Evolutionary conservation across 1,139 yeast genomes (phyloP).

Genomic region (Yamadazyma epiphylla): DNA sequence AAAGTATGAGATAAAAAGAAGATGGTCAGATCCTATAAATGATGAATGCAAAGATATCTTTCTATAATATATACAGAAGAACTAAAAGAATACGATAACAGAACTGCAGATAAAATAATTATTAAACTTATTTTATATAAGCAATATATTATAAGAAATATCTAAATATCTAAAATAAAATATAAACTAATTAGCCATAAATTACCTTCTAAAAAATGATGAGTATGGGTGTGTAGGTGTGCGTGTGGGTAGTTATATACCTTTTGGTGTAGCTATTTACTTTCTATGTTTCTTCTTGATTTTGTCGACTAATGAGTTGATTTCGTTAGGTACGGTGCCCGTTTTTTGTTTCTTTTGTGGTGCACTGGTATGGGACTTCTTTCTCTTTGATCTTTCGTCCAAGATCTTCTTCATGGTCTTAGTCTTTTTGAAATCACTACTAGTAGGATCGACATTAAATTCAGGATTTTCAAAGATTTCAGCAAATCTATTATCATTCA

Average conservation of each 20-base stretch:
- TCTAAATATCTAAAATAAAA: no score
- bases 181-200: no score
- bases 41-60: no score
- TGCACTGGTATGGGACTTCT: conserved; percentile 12
- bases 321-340: conserved; percentile 9
- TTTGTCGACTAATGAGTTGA: conserved; percentile 31
- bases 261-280: no score
- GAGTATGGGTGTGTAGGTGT: no score
- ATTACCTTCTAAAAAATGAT: no score
- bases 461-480: conserved; percentile 87
- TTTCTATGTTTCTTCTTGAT: conserved; percentile 28
- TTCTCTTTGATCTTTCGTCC: conserved; percentile 67
- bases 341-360: conserved; percentile 3
- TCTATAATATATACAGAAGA: not conserved
- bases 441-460: conserved; percentile 88
- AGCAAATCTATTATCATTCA: conserved; percentile 80
- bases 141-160: no score
- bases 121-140: no score
- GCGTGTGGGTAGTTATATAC: no score
- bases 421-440: conserved; percentile 84
- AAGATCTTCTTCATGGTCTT: conserved; percentile 79
- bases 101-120: no score
- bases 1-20: not conserved
- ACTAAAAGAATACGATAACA: not conserved
- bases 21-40: not conserved